These are phyloP conservation scores for Biscogniauxia sp. DNA, from an alignment of 2,329 filamentous ascomycete genomes.

Conservation along the genomic window DNA sequence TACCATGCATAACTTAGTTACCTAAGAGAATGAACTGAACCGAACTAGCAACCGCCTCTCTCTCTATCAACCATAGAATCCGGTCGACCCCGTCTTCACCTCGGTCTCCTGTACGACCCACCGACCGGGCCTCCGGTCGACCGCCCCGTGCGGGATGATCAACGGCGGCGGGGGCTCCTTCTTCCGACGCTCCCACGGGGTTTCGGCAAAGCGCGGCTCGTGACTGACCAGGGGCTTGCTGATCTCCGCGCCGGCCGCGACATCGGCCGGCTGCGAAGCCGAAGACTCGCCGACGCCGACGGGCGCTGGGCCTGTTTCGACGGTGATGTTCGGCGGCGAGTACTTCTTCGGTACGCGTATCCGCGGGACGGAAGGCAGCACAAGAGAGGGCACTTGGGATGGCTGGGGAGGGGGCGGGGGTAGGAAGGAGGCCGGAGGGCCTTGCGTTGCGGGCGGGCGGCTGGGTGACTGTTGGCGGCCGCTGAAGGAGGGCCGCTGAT, in stretches of 20 bases:
- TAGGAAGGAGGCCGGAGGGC: neutral
- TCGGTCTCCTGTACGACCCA: slow-evolving; percentile 28
- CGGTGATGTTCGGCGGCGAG: slow-evolving; percentile 35
- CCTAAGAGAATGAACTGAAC: too few relatives aligned
- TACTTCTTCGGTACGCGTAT: slow-evolving; percentile 42
- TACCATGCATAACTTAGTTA: neutral
- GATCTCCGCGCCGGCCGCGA: slow-evolving; percentile 30
- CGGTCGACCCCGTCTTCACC: slow-evolving; percentile 36
- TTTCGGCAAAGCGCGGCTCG: slow-evolving; percentile 28
- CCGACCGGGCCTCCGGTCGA: slow-evolving; percentile 5
- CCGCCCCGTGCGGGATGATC: slow-evolving; percentile 16
- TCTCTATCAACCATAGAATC: slow-evolving; percentile 32
- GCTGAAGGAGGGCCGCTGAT: too few relatives aligned
- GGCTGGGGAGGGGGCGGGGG: slow-evolving; percentile 17
- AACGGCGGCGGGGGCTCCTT: slow-evolving; percentile 8
- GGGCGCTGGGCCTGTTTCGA: too few relatives aligned
- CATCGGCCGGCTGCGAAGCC: too few relatives aligned
- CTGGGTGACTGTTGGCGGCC: too few relatives aligned
- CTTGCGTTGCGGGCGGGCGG: neutral
- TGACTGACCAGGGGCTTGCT: slow-evolving; percentile 27
- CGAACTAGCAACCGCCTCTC: too few relatives aligned
- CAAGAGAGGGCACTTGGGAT: slow-evolving; percentile 34
- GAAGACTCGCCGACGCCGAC: too few relatives aligned
- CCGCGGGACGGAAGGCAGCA: slow-evolving; percentile 38
- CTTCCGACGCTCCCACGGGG: slow-evolving; percentile 10